These are phyloP conservation scores for Fonsecaea pugnacius DNA, from an alignment of 2,329 filamentous ascomycete species.

Conservation along the genomic window DNA sequence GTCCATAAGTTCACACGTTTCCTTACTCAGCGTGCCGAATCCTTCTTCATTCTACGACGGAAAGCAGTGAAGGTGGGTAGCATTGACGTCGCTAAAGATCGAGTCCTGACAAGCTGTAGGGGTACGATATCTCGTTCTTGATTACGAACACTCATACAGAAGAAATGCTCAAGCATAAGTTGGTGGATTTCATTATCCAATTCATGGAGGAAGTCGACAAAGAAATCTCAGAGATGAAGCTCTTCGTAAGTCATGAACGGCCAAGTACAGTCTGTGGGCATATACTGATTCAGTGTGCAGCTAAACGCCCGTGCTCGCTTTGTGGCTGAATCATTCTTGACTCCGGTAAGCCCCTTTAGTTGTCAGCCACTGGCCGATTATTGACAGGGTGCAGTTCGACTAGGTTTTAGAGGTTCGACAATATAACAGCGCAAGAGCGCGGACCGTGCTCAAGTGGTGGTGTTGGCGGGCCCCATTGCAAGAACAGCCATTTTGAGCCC, in stretches of 20 bases:
- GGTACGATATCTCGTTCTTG: conserved; percentile 97
- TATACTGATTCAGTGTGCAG: conserved; percentile 56
- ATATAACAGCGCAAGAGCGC: not conserved
- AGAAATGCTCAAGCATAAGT: conserved; percentile 97
- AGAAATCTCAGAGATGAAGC: conserved; percentile 99
- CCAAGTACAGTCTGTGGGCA: no score
- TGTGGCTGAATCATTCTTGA: conserved; percentile 97
- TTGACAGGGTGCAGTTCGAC: conserved; percentile 29
- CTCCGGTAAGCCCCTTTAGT: conserved; percentile 67
- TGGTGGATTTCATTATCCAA: conserved; percentile 98
- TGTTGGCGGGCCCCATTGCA: not conserved
- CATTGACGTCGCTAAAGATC: not conserved
- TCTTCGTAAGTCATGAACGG: conserved; percentile 68
- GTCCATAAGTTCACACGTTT: conserved; percentile 99
- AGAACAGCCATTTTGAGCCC: not conserved
- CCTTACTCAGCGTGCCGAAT: conserved; percentile 92
- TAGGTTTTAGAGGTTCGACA: conserved; percentile 10
- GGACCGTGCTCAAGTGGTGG: conserved; percentile 1
- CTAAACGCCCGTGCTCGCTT: conserved; percentile 96
- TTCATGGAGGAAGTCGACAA: conserved; percentile 99
- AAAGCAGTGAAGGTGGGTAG: conserved; percentile 84
- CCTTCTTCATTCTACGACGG: conserved; percentile 92
- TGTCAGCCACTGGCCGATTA: not conserved
- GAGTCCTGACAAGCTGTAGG: conserved; percentile 56
- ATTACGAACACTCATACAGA: conserved; percentile 99